Evolutionary conservation across 202 grass and related monocot species (phyloP), one percentile per base, ranked within the genome.

Genomic region (Eragrostis tef): DNA sequence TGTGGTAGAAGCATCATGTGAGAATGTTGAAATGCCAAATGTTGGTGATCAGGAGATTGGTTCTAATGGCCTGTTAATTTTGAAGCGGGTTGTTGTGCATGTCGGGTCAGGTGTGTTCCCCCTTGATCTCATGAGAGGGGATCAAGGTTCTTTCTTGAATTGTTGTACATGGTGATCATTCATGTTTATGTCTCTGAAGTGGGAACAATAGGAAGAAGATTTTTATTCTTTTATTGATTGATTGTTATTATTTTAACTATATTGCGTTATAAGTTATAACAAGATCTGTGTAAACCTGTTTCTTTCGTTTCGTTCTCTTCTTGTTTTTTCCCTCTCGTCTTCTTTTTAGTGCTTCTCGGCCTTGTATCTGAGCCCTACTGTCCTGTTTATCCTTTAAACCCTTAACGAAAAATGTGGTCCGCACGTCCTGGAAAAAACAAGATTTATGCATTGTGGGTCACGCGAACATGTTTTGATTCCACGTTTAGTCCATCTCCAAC

Each of bases 141-240:
- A 56, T 79, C 11, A 21, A 1, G 42, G 43, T 79, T 56, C 13
- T 54, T 79, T 46, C 16, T 42, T 22, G 47, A 79, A 31, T 53
- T 41, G 63, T 11, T 52, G 75, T 52, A 79, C n/a, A 79, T 15
- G 47, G 12, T 39, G 29, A 15, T 24, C n/a, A 14, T 46, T 48
- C 9, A 72, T 85, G 47, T 6, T 22, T 47, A n/a, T 71, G n/a
- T 65, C 17, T 22, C 6, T 24, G 39, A 67, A 42, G 41, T 1
- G 14, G 64, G 20, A 51, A 65, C 17, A 17, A 43, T 13, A 17
- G 26, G 51, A 79, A 19, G 65, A 31, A 52, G 3, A 10, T 11
- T 70, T 11, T 47, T 45, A n/a, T 44, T 70, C 3, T 25, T 39
- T 39, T 26, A 27, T 4, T 64, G 11, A 78, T 36, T 39, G 31